phyloP scores from a whole-genome alignment of 1,284 basidiomycete genomes.

The Cryptococcus sp. region DNA sequence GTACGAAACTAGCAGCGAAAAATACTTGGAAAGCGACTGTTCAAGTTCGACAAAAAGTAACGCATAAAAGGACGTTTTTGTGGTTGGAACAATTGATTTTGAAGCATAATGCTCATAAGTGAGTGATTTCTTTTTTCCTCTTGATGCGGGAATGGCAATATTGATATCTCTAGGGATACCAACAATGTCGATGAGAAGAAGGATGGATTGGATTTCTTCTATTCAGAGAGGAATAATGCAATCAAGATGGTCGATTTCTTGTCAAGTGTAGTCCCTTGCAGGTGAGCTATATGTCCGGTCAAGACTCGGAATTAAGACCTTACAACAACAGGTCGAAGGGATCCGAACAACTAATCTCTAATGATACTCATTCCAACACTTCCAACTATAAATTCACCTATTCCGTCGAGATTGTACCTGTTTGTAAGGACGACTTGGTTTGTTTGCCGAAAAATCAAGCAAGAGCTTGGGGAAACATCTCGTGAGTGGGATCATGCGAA shows the following conservation, averaged over 20 bases:
- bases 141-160: not conserved
- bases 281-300: constrained; percentile 57
- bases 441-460: constrained; percentile 81
- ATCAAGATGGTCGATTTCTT: constrained; percentile 98
- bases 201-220: constrained; percentile 97
- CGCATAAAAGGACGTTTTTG: constrained; percentile 96
- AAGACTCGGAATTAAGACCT: not conserved
- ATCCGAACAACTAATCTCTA: constrained; percentile 88
- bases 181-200: constrained; percentile 86
- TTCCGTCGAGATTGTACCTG: constrained; percentile 92
- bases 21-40: constrained; percentile 98
- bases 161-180: constrained; percentile 67
- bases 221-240: constrained; percentile 81
- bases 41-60: constrained; percentile 95
- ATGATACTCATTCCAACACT: constrained; percentile 86
- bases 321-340: too few species aligned
- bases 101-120: constrained; percentile 91
- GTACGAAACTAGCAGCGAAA: constrained; percentile 89
- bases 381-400: constrained; percentile 98
- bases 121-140: constrained; percentile 6
- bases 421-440: constrained; percentile 97
- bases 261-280: constrained; percentile 75
- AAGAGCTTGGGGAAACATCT: constrained; percentile 77
- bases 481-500: constrained; percentile 28
- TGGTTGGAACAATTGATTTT: constrained; percentile 97